These are phyloP conservation scores for Fusarium goolgardi DNA, from an alignment of 2,329 filamentous ascomycete species.

Conservation along the genomic window DNA sequence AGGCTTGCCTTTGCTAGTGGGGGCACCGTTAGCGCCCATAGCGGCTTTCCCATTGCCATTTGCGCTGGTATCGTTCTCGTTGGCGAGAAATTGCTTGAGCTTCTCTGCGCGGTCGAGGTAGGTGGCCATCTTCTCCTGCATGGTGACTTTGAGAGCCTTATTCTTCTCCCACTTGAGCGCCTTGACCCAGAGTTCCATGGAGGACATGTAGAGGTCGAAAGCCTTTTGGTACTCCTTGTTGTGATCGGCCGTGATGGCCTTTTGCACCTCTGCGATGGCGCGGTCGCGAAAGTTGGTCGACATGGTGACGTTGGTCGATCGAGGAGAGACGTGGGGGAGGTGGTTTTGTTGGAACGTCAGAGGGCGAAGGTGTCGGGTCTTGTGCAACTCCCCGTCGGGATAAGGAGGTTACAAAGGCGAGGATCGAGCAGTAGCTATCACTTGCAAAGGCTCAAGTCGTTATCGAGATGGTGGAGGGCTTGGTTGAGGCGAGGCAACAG, in stretches of 20 bases:
- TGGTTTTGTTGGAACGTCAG: conserved; percentile 11
- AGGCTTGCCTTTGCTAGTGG: conserved; percentile 70
- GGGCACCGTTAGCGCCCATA: conserved; percentile 77
- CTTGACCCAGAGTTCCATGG: conserved; percentile 98
- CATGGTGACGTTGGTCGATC: conserved; percentile 66
- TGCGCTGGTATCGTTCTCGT: conserved; percentile 78
- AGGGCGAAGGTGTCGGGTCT: background rate
- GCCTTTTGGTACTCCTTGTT: conserved; percentile 97
- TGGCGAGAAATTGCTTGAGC: conserved; percentile 89
- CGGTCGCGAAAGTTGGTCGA: conserved; percentile 97
- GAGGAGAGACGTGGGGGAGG: conserved; percentile 35
- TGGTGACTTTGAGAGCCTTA: conserved; percentile 95
- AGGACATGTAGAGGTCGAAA: conserved; percentile 94
- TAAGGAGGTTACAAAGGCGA: conserved; percentile 5
- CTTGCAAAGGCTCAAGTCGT: conserved; percentile 11
- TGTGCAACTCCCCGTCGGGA: conserved; percentile 17
- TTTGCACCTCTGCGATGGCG: conserved; percentile 96
- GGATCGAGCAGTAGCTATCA: background rate
- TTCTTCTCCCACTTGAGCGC: conserved; percentile 99
- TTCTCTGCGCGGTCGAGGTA: conserved; percentile 99
- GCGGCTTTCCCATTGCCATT: conserved; percentile 69
- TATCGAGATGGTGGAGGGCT: conserved; percentile 22
- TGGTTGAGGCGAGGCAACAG: conserved; percentile 44
- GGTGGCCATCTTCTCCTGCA: conserved; percentile 91
- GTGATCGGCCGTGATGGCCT: conserved; percentile 96